phyloP scores from a whole-genome alignment of 495 filamentous ascomycete genomes.

The Penicillium roqueforti region DNA sequence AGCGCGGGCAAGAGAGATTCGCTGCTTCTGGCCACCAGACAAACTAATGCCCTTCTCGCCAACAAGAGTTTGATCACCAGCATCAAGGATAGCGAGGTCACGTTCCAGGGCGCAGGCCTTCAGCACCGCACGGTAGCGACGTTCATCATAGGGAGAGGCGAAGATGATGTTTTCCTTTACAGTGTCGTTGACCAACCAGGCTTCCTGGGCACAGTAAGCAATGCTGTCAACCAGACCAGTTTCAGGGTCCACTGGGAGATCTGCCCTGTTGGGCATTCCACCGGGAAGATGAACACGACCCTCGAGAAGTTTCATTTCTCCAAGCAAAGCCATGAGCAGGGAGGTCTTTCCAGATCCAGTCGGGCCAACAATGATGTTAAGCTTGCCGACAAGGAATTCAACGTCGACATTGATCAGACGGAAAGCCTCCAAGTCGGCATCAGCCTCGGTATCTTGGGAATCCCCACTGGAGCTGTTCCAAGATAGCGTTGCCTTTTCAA shows the following conservation, averaged over 20 bases:
- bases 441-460: slow-evolving; percentile 17
- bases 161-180: slow-evolving; percentile 97
- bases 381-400: slow-evolving; percentile 68
- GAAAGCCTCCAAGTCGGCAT: slow-evolving; percentile 54
- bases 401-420: slow-evolving; percentile 76
- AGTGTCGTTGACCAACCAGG: slow-evolving; percentile 94
- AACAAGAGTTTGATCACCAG: slow-evolving; percentile 88
- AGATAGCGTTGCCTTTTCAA: slow-evolving; percentile 77
- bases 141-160: slow-evolving; percentile 74
- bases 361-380: slow-evolving; percentile 89
- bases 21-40: slow-evolving; percentile 96
- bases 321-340: slow-evolving; percentile 90
- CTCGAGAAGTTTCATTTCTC: slow-evolving; percentile 87
- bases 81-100: slow-evolving; percentile 87
- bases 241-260: slow-evolving; percentile 73
- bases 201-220: slow-evolving; percentile 96
- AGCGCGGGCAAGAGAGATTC: slow-evolving; percentile 90
- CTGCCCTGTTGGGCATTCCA: slow-evolving; percentile 69
- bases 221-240: slow-evolving; percentile 87
- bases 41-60: slow-evolving; percentile 97
- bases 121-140: slow-evolving; percentile 82
- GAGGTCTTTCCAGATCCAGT: slow-evolving; percentile 96
- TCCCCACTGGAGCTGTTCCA: slow-evolving; percentile 65
- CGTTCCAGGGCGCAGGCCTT: slow-evolving; percentile 90
- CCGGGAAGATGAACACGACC: slow-evolving; percentile 83